These are phyloP conservation scores for Botrytis pseudocinerea DNA, from an alignment of 2,329 filamentous ascomycete genomes.

Conservation along the genomic window DNA sequence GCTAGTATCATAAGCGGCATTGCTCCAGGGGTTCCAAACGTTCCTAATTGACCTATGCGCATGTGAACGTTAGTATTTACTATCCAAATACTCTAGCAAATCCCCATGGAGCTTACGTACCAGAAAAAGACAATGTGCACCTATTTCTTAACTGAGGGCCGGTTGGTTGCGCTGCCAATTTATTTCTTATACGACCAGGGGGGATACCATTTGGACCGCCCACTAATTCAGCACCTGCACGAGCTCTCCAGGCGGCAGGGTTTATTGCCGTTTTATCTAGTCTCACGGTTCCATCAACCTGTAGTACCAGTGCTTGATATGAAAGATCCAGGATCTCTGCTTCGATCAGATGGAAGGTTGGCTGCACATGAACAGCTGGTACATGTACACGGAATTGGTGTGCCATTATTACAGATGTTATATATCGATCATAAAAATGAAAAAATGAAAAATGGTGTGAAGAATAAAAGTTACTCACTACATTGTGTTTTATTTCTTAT, in stretches of 20 bases:
- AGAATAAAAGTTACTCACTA: not conserved
- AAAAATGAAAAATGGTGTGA: too few relatives aligned
- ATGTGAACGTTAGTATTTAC: not conserved
- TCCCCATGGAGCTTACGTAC: not conserved
- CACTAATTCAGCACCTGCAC: not conserved
- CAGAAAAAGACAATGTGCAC: not conserved
- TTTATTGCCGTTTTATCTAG: not conserved
- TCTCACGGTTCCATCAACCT: not conserved
- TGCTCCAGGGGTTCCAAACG: not conserved
- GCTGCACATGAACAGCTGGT: not conserved
- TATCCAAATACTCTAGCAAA: not conserved
- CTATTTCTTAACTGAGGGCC: not conserved
- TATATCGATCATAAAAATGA: not conserved
- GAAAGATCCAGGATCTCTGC: not conserved
- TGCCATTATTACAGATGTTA: not conserved
- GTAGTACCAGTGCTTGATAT: not conserved
- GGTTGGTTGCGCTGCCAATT: not conserved
- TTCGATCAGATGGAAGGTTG: not conserved
- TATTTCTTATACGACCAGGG: not conserved
- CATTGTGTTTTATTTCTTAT: not conserved
- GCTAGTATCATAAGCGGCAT: not conserved
- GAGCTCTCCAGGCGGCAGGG: not conserved
- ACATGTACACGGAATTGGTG: not conserved
- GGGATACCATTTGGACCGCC: not conserved
- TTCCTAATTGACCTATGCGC: not conserved